Evolutionary conservation across 768 basidiomycete genomes (phyloP), one percentile per base, ranked within the genome.

Genomic region (Hypholoma fasciculare): DNA sequence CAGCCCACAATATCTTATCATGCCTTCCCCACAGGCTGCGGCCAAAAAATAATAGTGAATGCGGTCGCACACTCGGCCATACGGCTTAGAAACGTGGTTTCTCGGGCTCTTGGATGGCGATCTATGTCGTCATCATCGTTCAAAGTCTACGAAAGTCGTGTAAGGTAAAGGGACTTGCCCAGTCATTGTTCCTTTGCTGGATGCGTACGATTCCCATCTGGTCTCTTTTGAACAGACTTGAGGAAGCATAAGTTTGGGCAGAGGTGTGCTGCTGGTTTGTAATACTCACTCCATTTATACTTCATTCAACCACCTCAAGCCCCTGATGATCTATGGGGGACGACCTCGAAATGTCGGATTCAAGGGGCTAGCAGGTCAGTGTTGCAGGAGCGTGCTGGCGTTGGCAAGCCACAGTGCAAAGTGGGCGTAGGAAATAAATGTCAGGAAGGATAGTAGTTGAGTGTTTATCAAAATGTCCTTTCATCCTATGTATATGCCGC

Each of bases 11-110:
- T 52, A 50, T 5, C 51, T 58, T 12, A 59, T 38, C 13, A 61
- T 13, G 4, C 63, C 60, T n/a, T 63, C 57, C 2, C 60, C 59
- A 53, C 52, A 63, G 1, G 53, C 54, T 14, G 59, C 59, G 1
- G 59, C 56, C 2, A 57, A 20, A 20, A 63, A 61, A n/a, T n/a
- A 34, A 63, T 56, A 8, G 49, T 51, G 8, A 51, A 39, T 4
- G 49, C 61, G 17, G 58, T 56, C 2, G 53, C 42, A 14, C 46
- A 19, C 19, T 58, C 55, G n/a, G 36, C 57, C 12, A 54, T 51
- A 26, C 44, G 39, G 27, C 46, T 54, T 20, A 62, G 53, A 50
- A 30, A 19, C 36, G 51, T 40, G 51, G 48, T 30, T 49, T 34
- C 48, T 30, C 27, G 8, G 27, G 16, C 48, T 49, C 11, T 26